Evolutionary conservation across 108 stramenopile species (phyloP).

Genomic region (Poteriospumella lacustris): DNA sequence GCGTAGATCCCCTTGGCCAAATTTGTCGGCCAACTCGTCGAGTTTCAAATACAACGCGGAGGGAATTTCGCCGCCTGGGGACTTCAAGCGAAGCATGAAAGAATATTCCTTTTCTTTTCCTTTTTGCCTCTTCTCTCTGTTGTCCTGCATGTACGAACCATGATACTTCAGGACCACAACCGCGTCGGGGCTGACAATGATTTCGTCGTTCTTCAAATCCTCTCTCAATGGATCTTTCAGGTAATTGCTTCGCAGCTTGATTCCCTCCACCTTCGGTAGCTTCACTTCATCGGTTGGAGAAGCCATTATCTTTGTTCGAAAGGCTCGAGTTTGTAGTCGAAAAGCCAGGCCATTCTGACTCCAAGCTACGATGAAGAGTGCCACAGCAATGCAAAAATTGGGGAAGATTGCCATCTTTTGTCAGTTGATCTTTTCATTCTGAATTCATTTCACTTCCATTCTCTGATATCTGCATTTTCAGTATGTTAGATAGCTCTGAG

Average conservation of each 20-base stretch:
- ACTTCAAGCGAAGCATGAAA: conserved; percentile 96
- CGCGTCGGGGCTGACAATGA: conserved; percentile 46
- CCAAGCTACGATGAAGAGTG: too few species aligned
- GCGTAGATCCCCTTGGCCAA: conserved; percentile 87
- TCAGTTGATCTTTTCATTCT: too few species aligned
- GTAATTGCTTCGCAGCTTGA: conserved; percentile 5
- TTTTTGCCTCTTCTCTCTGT: conserved; percentile 73
- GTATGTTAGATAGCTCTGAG: too few species aligned
- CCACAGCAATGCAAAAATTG: too few species aligned
- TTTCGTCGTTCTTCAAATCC: conserved; percentile 47
- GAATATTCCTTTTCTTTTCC: conserved; percentile 68
- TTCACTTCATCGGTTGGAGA: too few species aligned
- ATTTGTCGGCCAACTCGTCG: conserved; percentile 75
- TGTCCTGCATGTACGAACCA: conserved; percentile 93
- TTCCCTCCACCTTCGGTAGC: not conserved
- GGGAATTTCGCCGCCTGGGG: conserved; percentile 88
- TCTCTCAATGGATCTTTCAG: conserved; percentile 35
- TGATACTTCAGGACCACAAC: conserved; percentile 77
- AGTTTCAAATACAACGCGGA: conserved; percentile 80
- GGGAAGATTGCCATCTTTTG: too few species aligned
- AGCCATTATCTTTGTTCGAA: too few species aligned
- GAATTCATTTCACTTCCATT: too few species aligned
- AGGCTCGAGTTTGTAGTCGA: too few species aligned
- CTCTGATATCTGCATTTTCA: too few species aligned
- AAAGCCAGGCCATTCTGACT: too few species aligned